A percentile compares a stretch with the other conserved stretches of the same genome.
Conservation (phyloP, 2,329 filamentous ascomycete genomes). For the Lachnellula arida region DNA sequence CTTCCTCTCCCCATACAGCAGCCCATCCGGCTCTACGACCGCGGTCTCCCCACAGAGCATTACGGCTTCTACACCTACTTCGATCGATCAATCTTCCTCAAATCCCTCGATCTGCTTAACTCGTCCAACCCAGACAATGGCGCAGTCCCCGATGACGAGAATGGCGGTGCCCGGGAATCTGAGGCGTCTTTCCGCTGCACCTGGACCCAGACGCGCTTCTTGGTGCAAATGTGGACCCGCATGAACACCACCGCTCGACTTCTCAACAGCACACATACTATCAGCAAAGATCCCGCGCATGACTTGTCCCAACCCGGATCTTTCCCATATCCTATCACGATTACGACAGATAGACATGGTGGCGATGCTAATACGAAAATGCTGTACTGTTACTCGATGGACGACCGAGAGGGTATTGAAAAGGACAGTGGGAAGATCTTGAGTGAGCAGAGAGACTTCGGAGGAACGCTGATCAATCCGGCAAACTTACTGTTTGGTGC, state of each 20-base stretch:
- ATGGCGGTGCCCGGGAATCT: slow-evolving; percentile 49
- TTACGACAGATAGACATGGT: slow-evolving; percentile 59
- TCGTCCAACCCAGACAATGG: slow-evolving; percentile 36
- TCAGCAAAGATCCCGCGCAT: slow-evolving; percentile 23
- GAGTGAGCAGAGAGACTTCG: slow-evolving; percentile 45
- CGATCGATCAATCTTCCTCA: slow-evolving; percentile 79
- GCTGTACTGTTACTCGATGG: slow-evolving; percentile 49
- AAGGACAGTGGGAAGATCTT: slow-evolving; percentile 41
- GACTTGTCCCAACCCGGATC: slow-evolving; percentile 43
- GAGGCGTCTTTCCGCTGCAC: slow-evolving; percentile 54
- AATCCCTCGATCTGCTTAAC: slow-evolving; percentile 49
- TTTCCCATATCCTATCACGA: slow-evolving; percentile 60
- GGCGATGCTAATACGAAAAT: slow-evolving; percentile 49
- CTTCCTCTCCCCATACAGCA: slow-evolving; percentile 69
- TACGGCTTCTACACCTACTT: slow-evolving; percentile 95
- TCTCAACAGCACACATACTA: slow-evolving; percentile 27
- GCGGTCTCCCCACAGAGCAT: slow-evolving; percentile 74
- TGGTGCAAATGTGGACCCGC: slow-evolving; percentile 63
- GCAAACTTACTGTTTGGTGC: slow-evolving; percentile 33
- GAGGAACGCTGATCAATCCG: slow-evolving; percentile 50
- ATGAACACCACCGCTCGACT: slow-evolving; percentile 42
- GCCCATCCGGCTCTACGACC: slow-evolving; percentile 80
- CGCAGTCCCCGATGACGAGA: slow-evolving; percentile 43
- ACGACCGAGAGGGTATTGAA: slow-evolving; percentile 43
- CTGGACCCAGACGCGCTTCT: slow-evolving; percentile 56